Evolutionary conservation across 306 rosid genomes (phyloP), one percentile per base, ranked within the genome.

Genomic region (Cajanus cajan): DNA sequence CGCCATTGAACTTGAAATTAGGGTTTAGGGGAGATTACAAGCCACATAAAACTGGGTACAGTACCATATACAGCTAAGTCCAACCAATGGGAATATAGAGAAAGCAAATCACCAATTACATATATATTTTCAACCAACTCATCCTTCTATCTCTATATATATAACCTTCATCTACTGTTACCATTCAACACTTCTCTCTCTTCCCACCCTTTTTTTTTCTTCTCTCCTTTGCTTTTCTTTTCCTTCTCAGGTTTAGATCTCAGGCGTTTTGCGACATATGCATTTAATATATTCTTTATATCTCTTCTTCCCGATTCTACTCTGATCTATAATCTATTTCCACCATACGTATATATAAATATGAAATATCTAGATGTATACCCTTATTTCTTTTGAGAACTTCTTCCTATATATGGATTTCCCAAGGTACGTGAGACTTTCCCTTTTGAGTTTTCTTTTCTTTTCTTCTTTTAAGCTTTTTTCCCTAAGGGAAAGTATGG

Each of bases 51-150:
- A 58, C 28, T 66, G 40, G 78, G 80, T 37, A 57, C 75, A 78
- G 77, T 86, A 85, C 76, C 57, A 22, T 68, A 58, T 55, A 67
- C 93, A 88, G 89, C 92, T 83, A 80, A 82, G 78, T 80, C 85
- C 79, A 22, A 82, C 90, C 89, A 91, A 86, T 89, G 73, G 44
- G 80, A 85, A 78, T 57, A 62, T 10, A 47, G 76, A 80, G 72
- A 78, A 28, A 41, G 39, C 36, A 79, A 86, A 76, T 64, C 48
- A 70, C 47, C 48, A 34, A 31, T 43, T 65, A 9, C 72, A 52
- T 45, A 9, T 11, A 24, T 24, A 65, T 70, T 71, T 68, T 52
- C 78, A 58, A 69, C 82, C 82, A 86, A 77, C 68, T 63, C 74
- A 70, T 3, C 77, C 13, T 2, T 47, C 68, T 33, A 37, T 74